These are phyloP conservation scores for Crucihimalaya himalaica DNA, from an alignment of 345 rosid species.

Conservation along the genomic window DNA sequence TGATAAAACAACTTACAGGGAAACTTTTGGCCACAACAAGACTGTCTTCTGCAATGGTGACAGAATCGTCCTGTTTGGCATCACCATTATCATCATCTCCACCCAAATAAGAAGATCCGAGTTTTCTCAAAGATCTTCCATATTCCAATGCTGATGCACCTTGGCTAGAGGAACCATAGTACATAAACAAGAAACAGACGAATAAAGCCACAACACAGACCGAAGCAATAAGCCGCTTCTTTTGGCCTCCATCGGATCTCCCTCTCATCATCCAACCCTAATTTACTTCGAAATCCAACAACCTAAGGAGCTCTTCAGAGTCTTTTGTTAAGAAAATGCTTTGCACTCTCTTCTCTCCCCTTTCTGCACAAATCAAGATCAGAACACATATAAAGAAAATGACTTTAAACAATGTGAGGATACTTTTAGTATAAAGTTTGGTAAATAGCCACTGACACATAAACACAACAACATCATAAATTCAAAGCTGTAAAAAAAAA, in stretches of 20 bases:
- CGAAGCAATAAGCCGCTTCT: slow-evolving; percentile 70
- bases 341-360: not conserved
- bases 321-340: not conserved
- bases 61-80: slow-evolving; percentile 57
- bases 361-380: slow-evolving; percentile 33
- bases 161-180: slow-evolving; percentile 62
- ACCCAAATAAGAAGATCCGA: slow-evolving; percentile 63
- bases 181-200: slow-evolving; percentile 70
- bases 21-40: slow-evolving; percentile 63
- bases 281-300: not conserved
- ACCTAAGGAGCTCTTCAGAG: slow-evolving; percentile 7
- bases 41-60: slow-evolving; percentile 45
- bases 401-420: slow-evolving; percentile 6
- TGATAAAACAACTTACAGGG: slow-evolving; percentile 60
- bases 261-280: slow-evolving; percentile 60
- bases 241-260: slow-evolving; percentile 86
- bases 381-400: slow-evolving; percentile 14
- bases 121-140: slow-evolving; percentile 62
- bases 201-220: slow-evolving; percentile 55
- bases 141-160: slow-evolving; percentile 80
- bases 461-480: slow-evolving; percentile 3
- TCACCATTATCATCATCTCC: slow-evolving; percentile 77
- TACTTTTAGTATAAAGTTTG: not conserved
- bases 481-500: slow-evolving; percentile 7
- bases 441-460: slow-evolving; percentile 17